These are phyloP conservation scores for Spergularia azorica DNA, from an alignment of 179 eudicot genomes.

Conservation along the genomic window DNA sequence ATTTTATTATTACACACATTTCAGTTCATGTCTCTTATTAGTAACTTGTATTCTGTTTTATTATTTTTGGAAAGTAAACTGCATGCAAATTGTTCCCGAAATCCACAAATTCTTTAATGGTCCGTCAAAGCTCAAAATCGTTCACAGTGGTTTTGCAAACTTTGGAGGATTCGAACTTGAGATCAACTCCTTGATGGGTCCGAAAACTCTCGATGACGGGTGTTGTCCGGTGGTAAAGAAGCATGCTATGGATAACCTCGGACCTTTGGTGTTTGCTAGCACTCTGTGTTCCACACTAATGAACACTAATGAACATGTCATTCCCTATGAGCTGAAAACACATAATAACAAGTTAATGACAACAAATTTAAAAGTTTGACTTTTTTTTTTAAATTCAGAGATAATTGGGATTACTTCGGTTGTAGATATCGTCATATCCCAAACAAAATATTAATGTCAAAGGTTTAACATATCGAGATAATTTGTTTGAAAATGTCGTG, in stretches of 20 bases:
- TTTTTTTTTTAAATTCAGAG: too few species aligned
- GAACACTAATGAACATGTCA: conserved; percentile 49
- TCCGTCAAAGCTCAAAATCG: conserved; percentile 24
- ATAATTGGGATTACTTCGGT: too few species aligned
- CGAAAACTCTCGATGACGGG: conserved; percentile 24
- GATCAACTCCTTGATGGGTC: conserved; percentile 51
- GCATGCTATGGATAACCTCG: conserved; percentile 59
- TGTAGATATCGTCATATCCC: too few species aligned
- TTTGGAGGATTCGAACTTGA: conserved; percentile 44
- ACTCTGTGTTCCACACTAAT: conserved; percentile 52
- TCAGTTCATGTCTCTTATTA: too few species aligned
- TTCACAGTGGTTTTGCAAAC: conserved; percentile 39
- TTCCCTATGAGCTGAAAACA: conserved; percentile 47
- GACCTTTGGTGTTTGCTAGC: conserved; percentile 37
- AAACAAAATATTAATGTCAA: too few species aligned
- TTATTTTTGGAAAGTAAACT: too few species aligned
- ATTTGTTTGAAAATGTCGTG: too few species aligned
- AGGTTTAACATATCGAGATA: neutral
- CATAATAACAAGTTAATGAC: neutral
- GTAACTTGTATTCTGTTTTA: too few species aligned
- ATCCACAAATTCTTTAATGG: too few species aligned
- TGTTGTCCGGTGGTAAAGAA: conserved; percentile 36
- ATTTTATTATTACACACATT: too few species aligned
- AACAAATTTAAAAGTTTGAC: too few species aligned
- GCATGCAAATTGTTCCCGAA: too few species aligned